These are phyloP conservation scores for Pholiota microspora DNA, from an alignment of 768 basidiomycete genomes.

Conservation along the genomic window DNA sequence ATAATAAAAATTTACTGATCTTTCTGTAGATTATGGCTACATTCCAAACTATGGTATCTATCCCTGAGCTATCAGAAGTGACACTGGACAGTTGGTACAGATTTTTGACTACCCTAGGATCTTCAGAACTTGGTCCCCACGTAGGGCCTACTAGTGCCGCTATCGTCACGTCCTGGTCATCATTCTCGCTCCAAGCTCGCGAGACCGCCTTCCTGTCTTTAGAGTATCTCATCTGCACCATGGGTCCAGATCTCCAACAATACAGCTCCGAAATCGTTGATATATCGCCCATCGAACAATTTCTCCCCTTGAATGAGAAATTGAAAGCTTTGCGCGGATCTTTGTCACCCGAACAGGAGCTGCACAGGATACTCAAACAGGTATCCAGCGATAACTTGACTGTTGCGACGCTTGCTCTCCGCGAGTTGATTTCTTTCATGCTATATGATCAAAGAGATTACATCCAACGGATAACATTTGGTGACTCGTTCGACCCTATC, in stretches of 20 bases:
- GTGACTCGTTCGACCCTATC: conserved; percentile 82
- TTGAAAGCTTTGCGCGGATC: conserved; percentile 44
- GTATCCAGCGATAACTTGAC: conserved; percentile 76
- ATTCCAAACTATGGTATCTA: conserved; percentile 82
- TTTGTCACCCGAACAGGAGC: conserved; percentile 51
- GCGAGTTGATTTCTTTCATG: conserved; percentile 74
- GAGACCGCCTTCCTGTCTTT: conserved; percentile 58
- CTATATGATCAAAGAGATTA: conserved; percentile 44
- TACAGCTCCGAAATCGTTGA: conserved; percentile 81
- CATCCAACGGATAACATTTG: conserved; percentile 65
- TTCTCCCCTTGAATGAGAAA: conserved; percentile 40
- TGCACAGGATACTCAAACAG: conserved; percentile 72
- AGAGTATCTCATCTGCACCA: conserved; percentile 65
- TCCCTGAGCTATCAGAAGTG: conserved; percentile 72
- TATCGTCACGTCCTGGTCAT: conserved; percentile 74
- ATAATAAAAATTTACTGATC: neutral
- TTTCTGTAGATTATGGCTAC: conserved; percentile 85
- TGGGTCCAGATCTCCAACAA: conserved; percentile 49
- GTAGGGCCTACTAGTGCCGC: conserved; percentile 87
- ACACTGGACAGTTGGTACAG: conserved; percentile 78
- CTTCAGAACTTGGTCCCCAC: conserved; percentile 75
- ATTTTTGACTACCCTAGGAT: conserved; percentile 68
- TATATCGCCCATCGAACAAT: conserved; percentile 67
- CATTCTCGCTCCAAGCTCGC: conserved; percentile 51
- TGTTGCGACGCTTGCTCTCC: conserved; percentile 69